phyloP scores from a whole-genome alignment of 2,329 filamentous ascomycete species.

The Aspergillus sp. region DNA sequence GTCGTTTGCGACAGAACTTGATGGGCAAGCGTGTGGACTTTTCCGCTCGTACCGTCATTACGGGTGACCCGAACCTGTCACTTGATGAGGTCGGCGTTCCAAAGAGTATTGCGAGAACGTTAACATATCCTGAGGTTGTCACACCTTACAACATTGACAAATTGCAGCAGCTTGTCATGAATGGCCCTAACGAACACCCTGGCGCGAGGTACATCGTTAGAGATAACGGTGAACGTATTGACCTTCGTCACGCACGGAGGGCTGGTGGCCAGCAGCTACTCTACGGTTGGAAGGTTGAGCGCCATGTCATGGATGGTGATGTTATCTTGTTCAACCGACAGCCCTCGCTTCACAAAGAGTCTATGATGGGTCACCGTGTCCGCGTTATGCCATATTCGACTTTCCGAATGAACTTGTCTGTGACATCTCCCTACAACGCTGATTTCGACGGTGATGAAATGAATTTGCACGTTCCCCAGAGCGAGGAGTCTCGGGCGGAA shows the following conservation, averaged over 20 bases:
- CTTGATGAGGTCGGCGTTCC: conserved; percentile 97
- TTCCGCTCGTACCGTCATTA: conserved; percentile 98
- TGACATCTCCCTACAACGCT: conserved; percentile 98
- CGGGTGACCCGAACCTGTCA: conserved; percentile 93
- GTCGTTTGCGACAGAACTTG: conserved; percentile 93
- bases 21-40: conserved; percentile 99
- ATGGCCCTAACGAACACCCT: conserved; percentile 90
- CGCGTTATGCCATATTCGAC: conserved; percentile 99
- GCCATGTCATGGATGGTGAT: conserved; percentile 92
- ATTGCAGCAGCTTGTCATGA: conserved; percentile 81
- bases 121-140: conserved; percentile 96
- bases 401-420: conserved; percentile 93
- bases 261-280: conserved; percentile 76
- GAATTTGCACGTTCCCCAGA: conserved; percentile 99
- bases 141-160: conserved; percentile 97
- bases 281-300: conserved; percentile 98
- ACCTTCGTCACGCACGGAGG: conserved; percentile 87
- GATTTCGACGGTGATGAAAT: conserved; percentile 99
- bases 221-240: conserved; percentile 87
- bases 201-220: conserved; percentile 96
- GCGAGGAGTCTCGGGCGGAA: conserved; percentile 92
- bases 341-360: conserved; percentile 97
- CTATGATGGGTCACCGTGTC: conserved; percentile 99
- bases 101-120: conserved; percentile 80
- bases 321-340: conserved; percentile 99